Conservation (phyloP, 164 flowering plant species). For the Amborella trichopoda region DNA sequence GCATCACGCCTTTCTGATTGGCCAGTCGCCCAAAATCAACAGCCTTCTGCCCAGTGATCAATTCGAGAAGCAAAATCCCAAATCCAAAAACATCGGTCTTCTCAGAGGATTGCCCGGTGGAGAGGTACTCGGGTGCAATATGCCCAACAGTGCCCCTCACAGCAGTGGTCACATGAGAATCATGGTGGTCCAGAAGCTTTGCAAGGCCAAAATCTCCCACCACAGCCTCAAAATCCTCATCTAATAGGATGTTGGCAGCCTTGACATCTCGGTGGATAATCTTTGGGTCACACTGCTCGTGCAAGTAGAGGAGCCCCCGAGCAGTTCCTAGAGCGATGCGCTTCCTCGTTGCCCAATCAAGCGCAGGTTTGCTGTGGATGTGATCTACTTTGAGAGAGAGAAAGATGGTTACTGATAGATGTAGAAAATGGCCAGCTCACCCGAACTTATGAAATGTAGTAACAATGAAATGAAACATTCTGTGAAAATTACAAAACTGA, state of each 20-base stretch:
- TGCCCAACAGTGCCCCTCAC: constrained; percentile 92
- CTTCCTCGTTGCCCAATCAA: constrained; percentile 71
- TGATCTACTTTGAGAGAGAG: constrained; percentile 28
- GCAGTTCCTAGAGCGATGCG: constrained; percentile 75
- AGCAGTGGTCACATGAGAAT: constrained; percentile 84
- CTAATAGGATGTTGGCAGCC: constrained; percentile 80
- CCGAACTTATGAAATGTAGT: no score
- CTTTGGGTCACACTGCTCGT: constrained; percentile 84
- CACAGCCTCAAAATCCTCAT: constrained; percentile 79
- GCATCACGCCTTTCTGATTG: constrained; percentile 50
- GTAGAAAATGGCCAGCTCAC: no score
- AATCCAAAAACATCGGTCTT: constrained; percentile 87
- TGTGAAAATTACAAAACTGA: no score
- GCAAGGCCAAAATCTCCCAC: constrained; percentile 92
- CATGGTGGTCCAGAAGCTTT: constrained; percentile 75
- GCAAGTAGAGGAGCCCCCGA: constrained; percentile 68
- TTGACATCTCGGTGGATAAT: constrained; percentile 88
- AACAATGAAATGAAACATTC: no score
- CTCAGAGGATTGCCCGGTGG: constrained; percentile 82
- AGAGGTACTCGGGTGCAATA: constrained; percentile 81
- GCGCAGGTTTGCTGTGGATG: constrained; percentile 41
- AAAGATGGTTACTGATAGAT: no score
- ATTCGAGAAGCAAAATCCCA: constrained; percentile 75
- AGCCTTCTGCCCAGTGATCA: constrained; percentile 76
- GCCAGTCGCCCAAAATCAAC: constrained; percentile 64